These are phyloP conservation scores for Pseudogymnoascus sp. DNA, from an alignment of 2,329 filamentous ascomycete genomes.

Conservation along the genomic window DNA sequence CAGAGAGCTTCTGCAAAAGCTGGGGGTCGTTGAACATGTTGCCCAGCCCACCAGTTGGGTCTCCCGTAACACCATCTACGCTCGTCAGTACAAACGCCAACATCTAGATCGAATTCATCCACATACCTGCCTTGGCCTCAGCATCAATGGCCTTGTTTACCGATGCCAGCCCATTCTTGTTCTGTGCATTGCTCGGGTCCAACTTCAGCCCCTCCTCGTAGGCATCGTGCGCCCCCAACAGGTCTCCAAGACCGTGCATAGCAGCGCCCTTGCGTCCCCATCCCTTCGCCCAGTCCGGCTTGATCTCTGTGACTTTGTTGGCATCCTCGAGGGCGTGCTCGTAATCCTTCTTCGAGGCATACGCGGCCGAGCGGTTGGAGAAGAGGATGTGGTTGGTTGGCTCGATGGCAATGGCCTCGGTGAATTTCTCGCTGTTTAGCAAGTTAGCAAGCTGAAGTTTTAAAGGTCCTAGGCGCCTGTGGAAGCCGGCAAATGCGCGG, in stretches of 20 bases:
- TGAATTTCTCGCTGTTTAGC: conserved; percentile 72
- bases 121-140: conserved; percentile 47
- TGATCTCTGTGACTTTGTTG: conserved; percentile 85
- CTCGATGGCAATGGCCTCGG: conserved; percentile 82
- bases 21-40: conserved; percentile 92
- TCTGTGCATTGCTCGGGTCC: conserved; percentile 83
- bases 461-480: background rate
- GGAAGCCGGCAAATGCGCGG: conserved; percentile 14
- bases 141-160: conserved; percentile 83
- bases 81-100: background rate
- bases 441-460: conserved; percentile 9
- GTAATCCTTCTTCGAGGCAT: conserved; percentile 87
- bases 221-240: conserved; percentile 77
- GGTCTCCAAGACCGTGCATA: conserved; percentile 76
- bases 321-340: conserved; percentile 79
- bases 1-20: conserved; percentile 80
- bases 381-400: conserved; percentile 92
- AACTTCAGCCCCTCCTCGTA: conserved; percentile 93
- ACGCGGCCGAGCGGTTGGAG: conserved; percentile 85
- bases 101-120: background rate
- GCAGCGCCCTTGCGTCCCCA: conserved; percentile 91
- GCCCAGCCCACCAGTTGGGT: conserved; percentile 70
- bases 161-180: conserved; percentile 77
- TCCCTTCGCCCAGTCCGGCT: conserved; percentile 97
- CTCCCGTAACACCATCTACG: conserved; percentile 39